Conservation (phyloP, 768 basidiomycete species). For the Serendipita indica region DNA sequence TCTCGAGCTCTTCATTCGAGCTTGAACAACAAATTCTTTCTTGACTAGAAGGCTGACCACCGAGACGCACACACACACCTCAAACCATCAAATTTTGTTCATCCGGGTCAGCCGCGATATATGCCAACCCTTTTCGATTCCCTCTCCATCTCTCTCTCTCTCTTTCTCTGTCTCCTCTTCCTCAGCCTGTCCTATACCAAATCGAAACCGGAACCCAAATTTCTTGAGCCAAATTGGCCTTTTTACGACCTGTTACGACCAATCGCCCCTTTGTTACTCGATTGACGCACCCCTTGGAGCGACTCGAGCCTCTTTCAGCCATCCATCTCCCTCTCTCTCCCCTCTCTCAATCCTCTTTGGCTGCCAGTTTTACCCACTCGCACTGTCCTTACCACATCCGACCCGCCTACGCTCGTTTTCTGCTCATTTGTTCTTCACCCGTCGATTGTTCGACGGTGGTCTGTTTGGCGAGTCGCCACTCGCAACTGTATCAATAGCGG, state of each 20-base stretch:
- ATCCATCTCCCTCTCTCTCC: not conserved
- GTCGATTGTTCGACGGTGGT: not conserved
- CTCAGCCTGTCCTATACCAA: too few species aligned
- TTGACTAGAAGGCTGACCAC: not conserved
- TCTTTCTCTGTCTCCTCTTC: not conserved
- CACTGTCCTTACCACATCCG: conserved; percentile 1
- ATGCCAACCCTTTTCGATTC: too few species aligned
- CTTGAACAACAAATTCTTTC: not conserved
- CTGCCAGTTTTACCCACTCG: too few species aligned
- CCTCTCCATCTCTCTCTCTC: not conserved
- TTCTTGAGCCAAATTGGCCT: too few species aligned
- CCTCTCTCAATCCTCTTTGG: not conserved
- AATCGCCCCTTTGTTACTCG: too few species aligned
- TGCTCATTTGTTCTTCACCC: not conserved
- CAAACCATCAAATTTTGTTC: not conserved
- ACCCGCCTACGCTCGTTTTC: not conserved
- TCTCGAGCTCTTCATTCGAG: conserved; percentile 5
- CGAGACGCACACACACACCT: not conserved
- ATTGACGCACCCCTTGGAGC: too few species aligned
- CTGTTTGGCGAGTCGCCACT: not conserved
- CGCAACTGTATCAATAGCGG: not conserved
- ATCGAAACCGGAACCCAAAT: too few species aligned
- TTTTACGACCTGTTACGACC: too few species aligned
- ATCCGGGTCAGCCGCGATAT: too few species aligned
- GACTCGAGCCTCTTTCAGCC: too few species aligned